phyloP scores from a whole-genome alignment of 805 yeast genomes.

The Lachancea thermotolerans region DNA sequence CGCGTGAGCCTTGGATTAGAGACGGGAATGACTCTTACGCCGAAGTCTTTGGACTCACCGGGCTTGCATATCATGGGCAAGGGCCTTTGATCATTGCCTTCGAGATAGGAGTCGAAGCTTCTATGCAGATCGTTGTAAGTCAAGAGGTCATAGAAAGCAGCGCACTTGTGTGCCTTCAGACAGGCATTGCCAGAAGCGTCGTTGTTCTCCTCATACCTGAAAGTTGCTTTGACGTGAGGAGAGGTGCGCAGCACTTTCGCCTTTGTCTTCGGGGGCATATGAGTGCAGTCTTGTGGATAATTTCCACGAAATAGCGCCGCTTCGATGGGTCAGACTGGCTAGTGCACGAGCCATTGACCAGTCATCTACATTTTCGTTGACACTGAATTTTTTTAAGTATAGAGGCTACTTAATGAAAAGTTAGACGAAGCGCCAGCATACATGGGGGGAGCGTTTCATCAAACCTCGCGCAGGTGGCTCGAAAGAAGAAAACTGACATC shows the following conservation, averaged over 20 bases:
- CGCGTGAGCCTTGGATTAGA: not conserved
- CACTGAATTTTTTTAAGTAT: too few species aligned
- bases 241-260: not conserved
- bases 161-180: not conserved
- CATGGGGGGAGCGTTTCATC: too few species aligned
- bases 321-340: too few species aligned
- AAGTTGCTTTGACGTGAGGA: not conserved
- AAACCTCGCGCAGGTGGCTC: too few species aligned
- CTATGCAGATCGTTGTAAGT: constrained; percentile 3
- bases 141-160: not conserved
- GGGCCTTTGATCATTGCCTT: not conserved
- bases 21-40: not conserved
- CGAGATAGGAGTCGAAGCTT: not conserved
- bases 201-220: not conserved
- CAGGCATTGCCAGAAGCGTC: not conserved
- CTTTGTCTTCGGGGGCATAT: not conserved
- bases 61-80: not conserved
- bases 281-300: too few species aligned
- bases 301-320: too few species aligned
- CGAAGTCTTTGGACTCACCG: constrained; percentile 1
- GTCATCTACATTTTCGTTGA: too few species aligned
- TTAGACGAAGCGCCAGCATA: too few species aligned
- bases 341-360: too few species aligned
- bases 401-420: too few species aligned
- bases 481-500: too few species aligned